phyloP scores from a whole-genome alignment of 108 stramenopile species.

The Stephanodiscus minutulus region DNA sequence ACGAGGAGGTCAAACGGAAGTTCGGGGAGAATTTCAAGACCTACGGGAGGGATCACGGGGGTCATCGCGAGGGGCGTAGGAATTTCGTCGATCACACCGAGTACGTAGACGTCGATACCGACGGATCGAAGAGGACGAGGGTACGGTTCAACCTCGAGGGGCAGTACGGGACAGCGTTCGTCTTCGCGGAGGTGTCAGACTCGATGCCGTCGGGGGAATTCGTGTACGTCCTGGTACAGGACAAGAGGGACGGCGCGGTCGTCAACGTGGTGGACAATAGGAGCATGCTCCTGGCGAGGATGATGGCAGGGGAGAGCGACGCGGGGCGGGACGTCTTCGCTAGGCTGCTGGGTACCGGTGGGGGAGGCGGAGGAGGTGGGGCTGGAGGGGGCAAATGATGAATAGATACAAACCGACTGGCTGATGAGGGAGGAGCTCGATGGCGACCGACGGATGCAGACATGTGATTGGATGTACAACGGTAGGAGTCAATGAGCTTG shows the following conservation, averaged over 20 bases:
- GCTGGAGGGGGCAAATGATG: background rate
- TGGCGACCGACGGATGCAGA: too few species aligned
- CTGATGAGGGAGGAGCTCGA: background rate
- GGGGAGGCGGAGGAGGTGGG: background rate
- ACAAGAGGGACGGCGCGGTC: constrained; percentile 76
- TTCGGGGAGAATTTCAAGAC: constrained; percentile 89
- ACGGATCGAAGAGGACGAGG: constrained; percentile 87
- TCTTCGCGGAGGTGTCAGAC: constrained; percentile 85
- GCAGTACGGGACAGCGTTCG: constrained; percentile 78
- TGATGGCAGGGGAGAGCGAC: constrained; percentile 68
- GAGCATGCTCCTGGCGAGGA: constrained; percentile 61
- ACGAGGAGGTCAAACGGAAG: constrained; percentile 71
- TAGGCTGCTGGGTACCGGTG: constrained; percentile 34
- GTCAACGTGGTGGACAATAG: constrained; percentile 83
- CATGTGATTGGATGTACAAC: background rate
- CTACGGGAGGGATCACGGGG: constrained; percentile 95
- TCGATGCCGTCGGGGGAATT: constrained; percentile 89
- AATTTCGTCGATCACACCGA: constrained; percentile 95
- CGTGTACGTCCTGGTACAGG: constrained; percentile 94
- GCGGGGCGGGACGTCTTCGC: constrained; percentile 51
- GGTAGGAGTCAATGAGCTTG: too few species aligned
- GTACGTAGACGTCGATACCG: constrained; percentile 68
- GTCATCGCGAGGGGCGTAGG: constrained; percentile 92
- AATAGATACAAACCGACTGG: background rate
- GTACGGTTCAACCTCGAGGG: constrained; percentile 95